Evolutionary conservation across 2,329 filamentous ascomycete species (phyloP).

Genomic region (Paradendryphiella salina): DNA sequence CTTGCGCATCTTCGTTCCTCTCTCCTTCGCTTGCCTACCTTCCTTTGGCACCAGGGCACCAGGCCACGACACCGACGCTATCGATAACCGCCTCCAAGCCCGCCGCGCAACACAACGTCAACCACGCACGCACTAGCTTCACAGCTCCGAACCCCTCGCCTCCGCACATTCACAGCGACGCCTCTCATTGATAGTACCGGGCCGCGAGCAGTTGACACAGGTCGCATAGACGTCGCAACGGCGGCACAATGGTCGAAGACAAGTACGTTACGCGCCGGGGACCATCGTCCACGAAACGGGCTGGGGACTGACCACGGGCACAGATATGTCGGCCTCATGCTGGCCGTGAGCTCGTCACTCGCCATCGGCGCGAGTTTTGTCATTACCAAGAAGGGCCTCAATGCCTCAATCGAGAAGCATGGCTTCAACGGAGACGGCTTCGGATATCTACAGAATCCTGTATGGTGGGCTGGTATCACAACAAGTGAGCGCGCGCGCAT

Average conservation of each 20-base stretch:
- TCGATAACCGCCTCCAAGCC: conserved; percentile 8
- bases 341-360: conserved; percentile 48
- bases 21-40: neutral
- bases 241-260: conserved; percentile 45
- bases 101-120: conserved; percentile 7
- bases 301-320: conserved; percentile 31
- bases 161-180: neutral
- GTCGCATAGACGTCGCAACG: conserved; percentile 17
- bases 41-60: neutral
- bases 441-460: conserved; percentile 88
- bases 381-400: conserved; percentile 97
- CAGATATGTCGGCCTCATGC: conserved; percentile 48
- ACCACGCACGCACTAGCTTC: conserved; percentile 7
- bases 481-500: conserved; percentile 66
- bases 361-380: conserved; percentile 82
- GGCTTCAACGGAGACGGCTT: conserved; percentile 97
- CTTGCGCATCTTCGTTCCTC: conserved; percentile 4
- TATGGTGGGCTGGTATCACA: conserved; percentile 95
- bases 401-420: conserved; percentile 85
- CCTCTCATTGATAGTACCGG: neutral
- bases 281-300: neutral
- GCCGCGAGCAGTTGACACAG: conserved; percentile 5
- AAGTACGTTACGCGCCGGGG: conserved; percentile 40
- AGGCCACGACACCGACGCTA: conserved; percentile 6
- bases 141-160: neutral